Conservation (phyloP, 2,329 filamentous ascomycete species). For the Botrytis byssoidea region DNA sequence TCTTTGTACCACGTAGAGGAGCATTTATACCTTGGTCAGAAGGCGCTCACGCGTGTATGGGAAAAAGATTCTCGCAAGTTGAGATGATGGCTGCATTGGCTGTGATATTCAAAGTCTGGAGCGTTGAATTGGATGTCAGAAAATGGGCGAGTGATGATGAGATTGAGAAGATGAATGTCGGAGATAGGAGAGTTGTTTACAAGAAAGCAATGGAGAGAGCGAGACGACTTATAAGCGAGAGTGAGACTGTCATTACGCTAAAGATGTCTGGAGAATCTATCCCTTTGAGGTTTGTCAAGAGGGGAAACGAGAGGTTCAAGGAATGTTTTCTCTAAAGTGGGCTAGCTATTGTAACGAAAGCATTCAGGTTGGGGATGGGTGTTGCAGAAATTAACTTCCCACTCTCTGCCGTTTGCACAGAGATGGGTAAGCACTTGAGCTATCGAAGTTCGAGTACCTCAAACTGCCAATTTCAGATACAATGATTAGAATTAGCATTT, state of each 20-base stretch:
- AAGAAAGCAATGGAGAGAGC: slow-evolving; percentile 23
- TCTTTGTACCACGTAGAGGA: slow-evolving; percentile 22
- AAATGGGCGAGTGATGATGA: slow-evolving; percentile 28
- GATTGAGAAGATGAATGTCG: slow-evolving; percentile 17
- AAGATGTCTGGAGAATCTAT: slow-evolving; percentile 22
- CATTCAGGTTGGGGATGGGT: neutral
- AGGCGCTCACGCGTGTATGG: slow-evolving; percentile 40
- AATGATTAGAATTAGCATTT: neutral
- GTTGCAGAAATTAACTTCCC: neutral
- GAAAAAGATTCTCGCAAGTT: slow-evolving; percentile 38
- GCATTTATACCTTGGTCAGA: slow-evolving; percentile 37
- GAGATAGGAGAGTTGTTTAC: slow-evolving; percentile 22
- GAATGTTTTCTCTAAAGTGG: neutral
- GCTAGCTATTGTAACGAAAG: neutral
- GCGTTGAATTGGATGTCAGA: slow-evolving; percentile 27
- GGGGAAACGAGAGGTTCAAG: slow-evolving; percentile 26
- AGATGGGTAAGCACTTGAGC: neutral
- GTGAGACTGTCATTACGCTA: slow-evolving; percentile 23
- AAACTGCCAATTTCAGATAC: neutral
- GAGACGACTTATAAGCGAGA: slow-evolving; percentile 18
- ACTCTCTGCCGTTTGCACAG: neutral
- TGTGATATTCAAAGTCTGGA: slow-evolving; percentile 24
- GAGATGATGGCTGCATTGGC: slow-evolving; percentile 37
- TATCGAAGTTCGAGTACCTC: neutral
- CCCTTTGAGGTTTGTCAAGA: slow-evolving; percentile 26